phyloP scores from a whole-genome alignment of 2,329 filamentous ascomycete species.

The Aspergillus quadrilineatus region DNA sequence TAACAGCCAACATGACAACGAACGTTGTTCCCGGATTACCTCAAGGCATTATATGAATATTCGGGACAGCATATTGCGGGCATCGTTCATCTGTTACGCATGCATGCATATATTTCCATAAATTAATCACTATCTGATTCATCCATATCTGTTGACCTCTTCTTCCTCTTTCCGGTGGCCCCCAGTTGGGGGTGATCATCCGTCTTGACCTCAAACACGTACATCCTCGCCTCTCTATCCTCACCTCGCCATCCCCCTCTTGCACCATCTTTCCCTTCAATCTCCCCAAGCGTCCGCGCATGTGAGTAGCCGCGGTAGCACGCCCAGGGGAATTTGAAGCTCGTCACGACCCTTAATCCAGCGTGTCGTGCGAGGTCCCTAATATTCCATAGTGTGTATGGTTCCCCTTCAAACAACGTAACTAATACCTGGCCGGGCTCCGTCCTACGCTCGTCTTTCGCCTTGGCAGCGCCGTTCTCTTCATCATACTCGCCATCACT shows the following conservation, averaged over 20 bases:
- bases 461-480: constrained; percentile 1
- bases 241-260: constrained; percentile 50
- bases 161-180: constrained; percentile 33
- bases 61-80: not conserved
- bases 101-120: not conserved
- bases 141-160: constrained; percentile 31
- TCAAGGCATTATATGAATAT: not conserved
- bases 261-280: constrained; percentile 40
- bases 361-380: constrained; percentile 77
- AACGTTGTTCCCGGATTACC: not conserved
- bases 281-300: constrained; percentile 47
- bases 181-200: constrained; percentile 24
- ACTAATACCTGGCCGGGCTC: constrained; percentile 65
- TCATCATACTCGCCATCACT: constrained; percentile 3
- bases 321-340: constrained; percentile 49
- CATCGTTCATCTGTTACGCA: not conserved
- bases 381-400: constrained; percentile 95
- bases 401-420: constrained; percentile 88
- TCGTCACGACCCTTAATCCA: constrained; percentile 47
- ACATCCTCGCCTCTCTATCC: constrained; percentile 48
- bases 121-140: constrained; percentile 36
- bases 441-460: constrained; percentile 22
- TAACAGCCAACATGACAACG: constrained; percentile 39
- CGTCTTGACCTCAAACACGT: constrained; percentile 46
- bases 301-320: constrained; percentile 50